Evolutionary conservation across 805 yeast genomes (phyloP), one percentile per base, ranked within the genome.

Genomic region (Candida yuanshanica): DNA sequence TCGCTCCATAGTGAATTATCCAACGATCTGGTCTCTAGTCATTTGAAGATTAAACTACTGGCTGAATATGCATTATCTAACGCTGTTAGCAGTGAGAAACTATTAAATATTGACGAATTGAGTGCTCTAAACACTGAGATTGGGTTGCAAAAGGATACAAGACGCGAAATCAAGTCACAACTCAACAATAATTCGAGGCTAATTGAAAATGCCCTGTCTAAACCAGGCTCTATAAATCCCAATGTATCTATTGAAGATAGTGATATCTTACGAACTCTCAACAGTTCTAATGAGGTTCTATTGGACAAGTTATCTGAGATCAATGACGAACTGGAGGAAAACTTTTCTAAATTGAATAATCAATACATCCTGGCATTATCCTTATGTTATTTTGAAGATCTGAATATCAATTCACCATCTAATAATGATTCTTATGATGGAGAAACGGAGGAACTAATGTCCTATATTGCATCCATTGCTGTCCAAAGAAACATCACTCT

Each of bases 391-490:
- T 47, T 56, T 40, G 60, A 53, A 21, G 48, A 49, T 35, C 16
- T 49, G 20, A 27, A 48, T n/a, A 29, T 43, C 14, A 27, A 34
- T 7, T 16, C 16, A 25, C 24, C 31, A n/a, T 9, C 33, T 8
- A 21, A n/a, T 24, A 33, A 31, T 12, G 35, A 36, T 17, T 20
- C 40, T 25, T 33, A 33, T 22, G 48, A 48, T 33, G 39, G 41
- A 26, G 45, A 47, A 20, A 27, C 51, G 3, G 58, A 56, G 11
- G 56, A 55, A 21, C 29, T 56, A 9, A 21, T 56, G 35, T 51
- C 58, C 5, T 48, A 55, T 32, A 48, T 56, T 25, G 59, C 52
- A 2, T 52, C 60, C 1, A 16, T 33, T 33, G 58, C 59, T 0
- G 60, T 52, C 3, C 59, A 56, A 32, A 48, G 50, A 36, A 50